Evolutionary conservation across 345 rosid genomes (phyloP), one percentile per base, ranked within the genome.

Genomic region (Acer saccharum): DNA sequence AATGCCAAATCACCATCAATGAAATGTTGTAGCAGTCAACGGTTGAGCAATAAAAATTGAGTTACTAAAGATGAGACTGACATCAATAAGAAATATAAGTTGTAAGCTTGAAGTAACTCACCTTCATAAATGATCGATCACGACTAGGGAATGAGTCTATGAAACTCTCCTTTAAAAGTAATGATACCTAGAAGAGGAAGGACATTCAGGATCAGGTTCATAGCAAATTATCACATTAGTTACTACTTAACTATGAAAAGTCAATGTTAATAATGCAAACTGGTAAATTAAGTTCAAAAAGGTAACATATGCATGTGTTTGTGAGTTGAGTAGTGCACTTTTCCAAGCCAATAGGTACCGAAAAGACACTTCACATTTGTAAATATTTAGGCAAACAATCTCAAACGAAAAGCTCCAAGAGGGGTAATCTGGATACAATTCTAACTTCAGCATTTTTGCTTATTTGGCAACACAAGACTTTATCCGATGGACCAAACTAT

Each of bases 101-200:
- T 41, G 17, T 27, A 25, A 29, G 52, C 65, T 74, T 29, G 32
- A 74, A 63, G 69, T 18, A 68, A 46, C 81, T 64, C 3, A 95
- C 99, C 98, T 90, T 92, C 99, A 95, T 93, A 80, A 91, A 95
- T 32, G 94, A 83, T 32, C 97, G 91, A 72, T 92, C 95, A 23
- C 97, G 91, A 77, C 84, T 86, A 67, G 93, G 89, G 78, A 91
- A 95, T 3, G 98, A 95, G 68, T 89, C 98, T 0, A 93, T 93
- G 83, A 93, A 95, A 76, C 99, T 95, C 83, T 95, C 99, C 83
- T 89, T 95, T 50, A 93, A 84, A 39, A 95, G 94, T 88, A 95
- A 89, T 17, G 98, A 95, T 74, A 95, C 98, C 98, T 92, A 68
- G 32, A 86, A 17, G 75, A 10, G 63, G 66, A 81, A 79, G 57